Evolutionary conservation across 306 rosid genomes (phyloP).

Genomic region (Notholithocarpus densiflorus): DNA sequence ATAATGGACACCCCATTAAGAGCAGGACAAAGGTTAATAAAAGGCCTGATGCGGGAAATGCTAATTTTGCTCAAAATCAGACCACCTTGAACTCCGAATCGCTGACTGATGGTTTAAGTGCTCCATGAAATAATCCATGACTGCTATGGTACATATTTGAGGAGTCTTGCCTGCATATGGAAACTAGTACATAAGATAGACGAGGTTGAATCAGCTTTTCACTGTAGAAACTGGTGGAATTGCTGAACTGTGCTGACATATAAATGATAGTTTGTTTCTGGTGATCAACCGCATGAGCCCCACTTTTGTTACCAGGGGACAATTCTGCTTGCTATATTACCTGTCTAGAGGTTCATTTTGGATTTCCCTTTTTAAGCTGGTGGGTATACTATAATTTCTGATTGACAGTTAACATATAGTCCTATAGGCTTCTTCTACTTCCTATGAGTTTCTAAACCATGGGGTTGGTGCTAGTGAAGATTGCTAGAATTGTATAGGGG

Average conservation of each 20-base stretch:
- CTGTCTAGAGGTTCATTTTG: too few species aligned
- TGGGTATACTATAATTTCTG: background rate
- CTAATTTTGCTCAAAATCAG: constrained; percentile 36
- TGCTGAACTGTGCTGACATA: background rate
- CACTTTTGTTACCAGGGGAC: too few species aligned
- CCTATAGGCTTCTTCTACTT: background rate
- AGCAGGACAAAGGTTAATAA: constrained; percentile 46
- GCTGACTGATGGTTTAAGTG: background rate
- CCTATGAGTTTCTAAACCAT: background rate
- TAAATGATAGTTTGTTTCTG: background rate
- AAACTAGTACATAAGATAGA: background rate
- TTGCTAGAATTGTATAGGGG: background rate
- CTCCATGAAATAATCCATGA: background rate
- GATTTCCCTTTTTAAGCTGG: too few species aligned
- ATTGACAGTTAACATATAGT: background rate
- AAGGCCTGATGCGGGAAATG: constrained; percentile 39
- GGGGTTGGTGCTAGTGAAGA: background rate
- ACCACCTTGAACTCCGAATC: background rate
- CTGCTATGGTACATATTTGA: background rate
- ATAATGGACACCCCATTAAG: constrained; percentile 41
- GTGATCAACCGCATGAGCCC: too few species aligned
- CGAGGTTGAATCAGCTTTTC: background rate
- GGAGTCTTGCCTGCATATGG: background rate
- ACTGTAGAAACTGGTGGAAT: background rate
- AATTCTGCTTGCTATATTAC: too few species aligned